phyloP scores from a whole-genome alignment of 352 stramenopile species.

The Aphanomyces invadans region DNA sequence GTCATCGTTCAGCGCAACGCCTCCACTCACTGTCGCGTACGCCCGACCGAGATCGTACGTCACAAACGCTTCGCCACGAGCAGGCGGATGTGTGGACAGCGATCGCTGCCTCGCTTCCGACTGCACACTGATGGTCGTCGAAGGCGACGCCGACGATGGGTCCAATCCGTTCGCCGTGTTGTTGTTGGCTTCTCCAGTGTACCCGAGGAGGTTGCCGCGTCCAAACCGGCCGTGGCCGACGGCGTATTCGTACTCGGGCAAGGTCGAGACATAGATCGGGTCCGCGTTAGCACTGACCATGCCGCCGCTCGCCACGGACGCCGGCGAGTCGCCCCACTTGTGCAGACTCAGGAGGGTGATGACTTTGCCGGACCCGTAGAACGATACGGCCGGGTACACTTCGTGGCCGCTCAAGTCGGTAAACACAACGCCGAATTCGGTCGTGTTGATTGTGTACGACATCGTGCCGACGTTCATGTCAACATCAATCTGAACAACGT shows the following conservation, averaged over 20 bases:
- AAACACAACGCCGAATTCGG: conserved; percentile 80
- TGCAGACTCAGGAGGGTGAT: conserved; percentile 70
- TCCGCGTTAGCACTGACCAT: no score
- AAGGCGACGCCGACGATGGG: conserved; percentile 18
- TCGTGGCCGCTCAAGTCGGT: conserved; percentile 73
- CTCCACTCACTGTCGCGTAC: conserved; percentile 46
- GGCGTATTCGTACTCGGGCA: conserved; percentile 69
- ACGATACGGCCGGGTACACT: conserved; percentile 80
- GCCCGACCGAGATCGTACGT: conserved; percentile 70
- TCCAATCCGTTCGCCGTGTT: conserved; percentile 21
- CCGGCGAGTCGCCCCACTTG: conserved; percentile 55
- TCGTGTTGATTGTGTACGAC: conserved; percentile 86
- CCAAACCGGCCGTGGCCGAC: conserved; percentile 75
- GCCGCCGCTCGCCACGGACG: no score
- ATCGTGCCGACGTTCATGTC: conserved; percentile 83
- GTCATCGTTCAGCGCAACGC: conserved; percentile 72
- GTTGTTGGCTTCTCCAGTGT: conserved; percentile 42
- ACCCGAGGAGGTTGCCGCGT: conserved; percentile 68
- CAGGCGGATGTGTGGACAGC: conserved; percentile 70
- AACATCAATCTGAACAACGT: conserved; percentile 82
- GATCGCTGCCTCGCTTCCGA: conserved; percentile 62
- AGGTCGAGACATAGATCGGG: conserved; percentile 59
- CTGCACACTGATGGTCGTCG: conserved; percentile 42
- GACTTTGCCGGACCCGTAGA: conserved; percentile 85
- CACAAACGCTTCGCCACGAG: conserved; percentile 61